phyloP scores from a whole-genome alignment of 495 filamentous ascomycete genomes.

The Tuber indicum region DNA sequence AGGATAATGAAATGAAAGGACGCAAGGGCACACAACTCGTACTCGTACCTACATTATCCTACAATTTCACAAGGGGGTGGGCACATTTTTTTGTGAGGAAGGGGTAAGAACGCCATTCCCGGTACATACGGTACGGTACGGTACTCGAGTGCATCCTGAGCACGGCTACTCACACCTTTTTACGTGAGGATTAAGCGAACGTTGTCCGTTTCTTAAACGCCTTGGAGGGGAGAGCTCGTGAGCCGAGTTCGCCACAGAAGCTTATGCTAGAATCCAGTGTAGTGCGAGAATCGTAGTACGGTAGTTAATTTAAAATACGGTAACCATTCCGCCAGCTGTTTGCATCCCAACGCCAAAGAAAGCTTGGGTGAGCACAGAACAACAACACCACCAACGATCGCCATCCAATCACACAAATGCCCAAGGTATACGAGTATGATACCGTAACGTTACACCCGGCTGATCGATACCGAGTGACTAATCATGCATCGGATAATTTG shows the following conservation, averaged over 20 bases:
- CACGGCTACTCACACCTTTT: too few relatives aligned
- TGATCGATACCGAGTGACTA: not conserved
- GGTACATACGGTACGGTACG: not conserved
- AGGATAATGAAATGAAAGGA: not conserved
- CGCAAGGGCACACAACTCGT: not conserved
- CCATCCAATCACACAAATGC: not conserved
- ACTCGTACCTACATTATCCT: not conserved
- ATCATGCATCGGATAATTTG: not conserved
- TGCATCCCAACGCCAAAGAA: not conserved
- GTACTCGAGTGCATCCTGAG: too few relatives aligned
- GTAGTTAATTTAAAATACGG: too few relatives aligned
- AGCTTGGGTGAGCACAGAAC: not conserved
- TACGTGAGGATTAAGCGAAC: not conserved
- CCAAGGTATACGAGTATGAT: not conserved
- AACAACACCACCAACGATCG: not conserved
- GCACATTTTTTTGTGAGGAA: not conserved
- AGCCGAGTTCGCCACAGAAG: not conserved
- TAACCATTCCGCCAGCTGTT: too few relatives aligned
- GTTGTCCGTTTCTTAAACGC: not conserved
- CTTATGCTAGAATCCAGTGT: too few relatives aligned
- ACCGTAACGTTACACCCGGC: not conserved
- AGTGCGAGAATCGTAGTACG: not conserved
- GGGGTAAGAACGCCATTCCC: constrained; percentile 1
- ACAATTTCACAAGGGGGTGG: not conserved
- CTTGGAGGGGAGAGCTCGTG: not conserved